Conservation (phyloP, 1,139 yeast genomes). For the Suhomyces bokatorum region DNA sequence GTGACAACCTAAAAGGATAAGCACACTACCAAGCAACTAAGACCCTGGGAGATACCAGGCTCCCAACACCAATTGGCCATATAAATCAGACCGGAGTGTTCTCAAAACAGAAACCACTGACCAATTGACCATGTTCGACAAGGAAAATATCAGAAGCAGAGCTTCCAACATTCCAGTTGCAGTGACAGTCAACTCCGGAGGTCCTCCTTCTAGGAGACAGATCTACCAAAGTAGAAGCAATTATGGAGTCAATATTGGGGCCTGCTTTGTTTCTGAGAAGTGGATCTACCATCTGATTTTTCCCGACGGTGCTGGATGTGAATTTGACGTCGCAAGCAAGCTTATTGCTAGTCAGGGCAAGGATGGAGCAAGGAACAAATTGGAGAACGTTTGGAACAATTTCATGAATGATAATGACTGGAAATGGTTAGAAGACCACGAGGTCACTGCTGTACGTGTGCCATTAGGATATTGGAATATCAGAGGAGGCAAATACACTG, state of each 20-base stretch:
- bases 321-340: conserved; percentile 67
- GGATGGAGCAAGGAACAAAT: conserved; percentile 53
- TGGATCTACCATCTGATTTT: conserved; percentile 66
- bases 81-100: neutral
- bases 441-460: conserved; percentile 75
- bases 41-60: too few relatives aligned
- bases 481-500: conserved; percentile 57
- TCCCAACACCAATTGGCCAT: neutral
- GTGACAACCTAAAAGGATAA: too few relatives aligned
- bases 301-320: conserved; percentile 55
- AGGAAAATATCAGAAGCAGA: conserved; percentile 41
- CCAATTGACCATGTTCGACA: conserved; percentile 35
- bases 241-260: conserved; percentile 86
- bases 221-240: conserved; percentile 68
- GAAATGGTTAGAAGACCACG: conserved; percentile 66
- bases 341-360: conserved; percentile 50
- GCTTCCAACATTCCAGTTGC: conserved; percentile 32
- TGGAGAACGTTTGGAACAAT: conserved; percentile 70
- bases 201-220: conserved; percentile 47
- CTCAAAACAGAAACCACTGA: neutral
- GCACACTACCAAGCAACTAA: too few relatives aligned
- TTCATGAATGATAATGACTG: conserved; percentile 74
- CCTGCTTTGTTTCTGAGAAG: conserved; percentile 77
- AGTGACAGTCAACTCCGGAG: conserved; percentile 30
- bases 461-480: conserved; percentile 94